Base-by-base conservation (phyloP, 1,284 basidiomycete species). In the Ustilago hordei region DNA sequence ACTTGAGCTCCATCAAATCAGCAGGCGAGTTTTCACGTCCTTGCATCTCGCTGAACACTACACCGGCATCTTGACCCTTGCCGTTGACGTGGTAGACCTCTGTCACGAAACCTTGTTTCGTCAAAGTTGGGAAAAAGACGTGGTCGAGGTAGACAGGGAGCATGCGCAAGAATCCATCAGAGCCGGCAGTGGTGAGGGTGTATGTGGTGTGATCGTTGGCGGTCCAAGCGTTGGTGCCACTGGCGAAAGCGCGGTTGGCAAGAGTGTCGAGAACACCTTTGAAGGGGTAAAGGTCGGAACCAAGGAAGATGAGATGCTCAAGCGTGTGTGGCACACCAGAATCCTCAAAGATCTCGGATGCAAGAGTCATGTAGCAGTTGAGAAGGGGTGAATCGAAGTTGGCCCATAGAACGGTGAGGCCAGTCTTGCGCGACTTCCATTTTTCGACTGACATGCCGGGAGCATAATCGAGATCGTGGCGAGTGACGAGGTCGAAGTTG, bases 141-240 rank as follows among this genome's bases (percentile, higher is more conserved):
- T 99, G 97, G 87, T 99, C 97, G 47, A 99, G 89, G 86, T 95
- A 99, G 76, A 99, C 92, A 43, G 96, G 96, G 23, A 99, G 89
- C 70, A 99, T 90, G 81, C 95, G 93, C 47, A 99, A 88, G 86
- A 99, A 98, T 2, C 97, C 97, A 83, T 97, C 93, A 69, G 93
- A 92, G 68, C 97, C 97, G 17, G 97, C 97, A 3, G 96, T 99
- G n/a, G 93, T 93, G 74, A 97, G 92, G 1, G 96, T 99, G 87
- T 98, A 99, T 8, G 94, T 94, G 23, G 80, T 87, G 70, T 86
- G 83, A 63, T 89, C 89, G 69, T 88, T 89, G 11, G 88, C 88
- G 17, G 89, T 90, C 90, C 90, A 90, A 2, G 90, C 90, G 77
- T 90, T 90, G 8, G 96, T 98, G 70, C 85, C 83, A 55, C 94